Conservation (phyloP, 169 alveolate genomes). For the Nephromyces sp. region DNA sequence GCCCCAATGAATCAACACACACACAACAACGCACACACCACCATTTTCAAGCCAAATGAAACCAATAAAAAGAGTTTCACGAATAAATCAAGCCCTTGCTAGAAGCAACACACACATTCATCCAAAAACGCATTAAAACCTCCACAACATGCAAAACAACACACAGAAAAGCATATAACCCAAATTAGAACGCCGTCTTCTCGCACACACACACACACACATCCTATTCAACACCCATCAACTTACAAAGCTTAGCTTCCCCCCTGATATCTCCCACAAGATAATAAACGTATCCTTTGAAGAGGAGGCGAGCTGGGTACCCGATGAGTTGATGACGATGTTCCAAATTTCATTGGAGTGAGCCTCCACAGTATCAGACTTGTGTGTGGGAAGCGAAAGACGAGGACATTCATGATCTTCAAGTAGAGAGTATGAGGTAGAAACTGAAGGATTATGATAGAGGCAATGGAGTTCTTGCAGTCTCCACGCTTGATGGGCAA, state of each 20-base stretch:
- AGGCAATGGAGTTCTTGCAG: neutral
- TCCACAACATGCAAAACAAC: neutral
- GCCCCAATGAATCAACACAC: no score
- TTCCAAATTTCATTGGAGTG: neutral
- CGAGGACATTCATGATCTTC: constrained; percentile 1
- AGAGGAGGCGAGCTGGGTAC: neutral
- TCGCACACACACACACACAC: neutral
- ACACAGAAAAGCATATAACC: neutral
- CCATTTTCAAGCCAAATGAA: no score
- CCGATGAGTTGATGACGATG: neutral
- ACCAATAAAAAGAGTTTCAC: no score
- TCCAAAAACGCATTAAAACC: neutral
- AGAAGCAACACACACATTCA: no score
- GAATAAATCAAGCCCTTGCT: no score
- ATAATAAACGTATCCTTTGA: constrained; percentile 1
- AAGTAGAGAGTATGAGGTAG: neutral
- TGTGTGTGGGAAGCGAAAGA: neutral
- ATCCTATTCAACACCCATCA: neutral
- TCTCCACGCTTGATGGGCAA: constrained; percentile 6
- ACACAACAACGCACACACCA: no score
- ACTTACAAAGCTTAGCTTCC: no score
- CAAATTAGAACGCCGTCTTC: neutral
- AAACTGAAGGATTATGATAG: neutral
- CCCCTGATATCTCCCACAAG: constrained; percentile 4
- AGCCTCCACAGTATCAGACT: neutral